Evolutionary conservation across 2,329 filamentous ascomycete species (phyloP).

Genomic region (Stemphylium lycopersici): DNA sequence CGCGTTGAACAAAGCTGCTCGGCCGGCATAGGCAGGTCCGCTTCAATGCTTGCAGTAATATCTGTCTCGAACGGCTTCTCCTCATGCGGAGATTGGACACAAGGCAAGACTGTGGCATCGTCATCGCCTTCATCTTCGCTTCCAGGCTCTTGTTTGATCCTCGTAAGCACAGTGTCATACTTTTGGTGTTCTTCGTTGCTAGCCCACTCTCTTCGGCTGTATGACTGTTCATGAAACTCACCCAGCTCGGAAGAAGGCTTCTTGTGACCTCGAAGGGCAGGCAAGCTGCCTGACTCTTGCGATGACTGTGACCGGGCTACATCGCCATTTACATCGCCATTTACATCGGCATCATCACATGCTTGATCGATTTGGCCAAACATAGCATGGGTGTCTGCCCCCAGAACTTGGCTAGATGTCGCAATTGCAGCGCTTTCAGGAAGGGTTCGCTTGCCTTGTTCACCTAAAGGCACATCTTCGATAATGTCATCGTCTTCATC

Average conservation of each 20-base stretch:
- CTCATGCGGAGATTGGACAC: not conserved
- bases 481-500: conserved; percentile 37
- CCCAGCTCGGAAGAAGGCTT: conserved; percentile 29
- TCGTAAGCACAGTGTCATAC: not conserved
- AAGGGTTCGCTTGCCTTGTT: conserved; percentile 10
- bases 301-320: conserved; percentile 2
- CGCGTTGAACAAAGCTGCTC: conserved; percentile 22
- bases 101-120: not conserved
- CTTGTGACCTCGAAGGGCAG: not conserved
- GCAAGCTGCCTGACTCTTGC: conserved; percentile 11
- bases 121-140: conserved; percentile 3
- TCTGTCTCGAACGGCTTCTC: not conserved
- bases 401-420: conserved; percentile 13
- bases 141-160: conserved; percentile 9
- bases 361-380: conserved; percentile 34
- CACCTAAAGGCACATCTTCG: conserved; percentile 17
- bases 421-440: not conserved
- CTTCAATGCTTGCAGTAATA: not conserved
- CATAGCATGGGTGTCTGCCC: conserved; percentile 36
- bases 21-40: not conserved
- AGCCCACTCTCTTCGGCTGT: not conserved
- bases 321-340: conserved; percentile 1
- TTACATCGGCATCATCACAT: conserved; percentile 23
- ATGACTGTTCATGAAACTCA: conserved; percentile 9
- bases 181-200: not conserved